phyloP scores from a whole-genome alignment of 345 rosid species.

The Melaleuca alternifolia region DNA sequence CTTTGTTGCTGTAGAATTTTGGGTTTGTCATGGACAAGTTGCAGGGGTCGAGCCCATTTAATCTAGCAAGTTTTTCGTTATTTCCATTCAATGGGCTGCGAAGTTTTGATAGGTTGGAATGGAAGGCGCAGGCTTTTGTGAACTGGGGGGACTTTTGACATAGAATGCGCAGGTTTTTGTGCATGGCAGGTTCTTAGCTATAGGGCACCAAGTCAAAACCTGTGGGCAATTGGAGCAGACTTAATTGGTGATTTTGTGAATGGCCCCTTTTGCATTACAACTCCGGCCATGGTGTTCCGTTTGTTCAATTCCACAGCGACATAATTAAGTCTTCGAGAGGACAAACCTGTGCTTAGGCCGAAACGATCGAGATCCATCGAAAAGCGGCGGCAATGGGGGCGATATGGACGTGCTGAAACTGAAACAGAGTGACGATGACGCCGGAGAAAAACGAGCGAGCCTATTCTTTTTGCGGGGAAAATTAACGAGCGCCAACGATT shows the following conservation, averaged over 20 bases:
- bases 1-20: not conserved
- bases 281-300: not conserved
- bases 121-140: not conserved
- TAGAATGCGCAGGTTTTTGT: not conserved
- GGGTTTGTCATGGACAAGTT: not conserved
- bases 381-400: no score
- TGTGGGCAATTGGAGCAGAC: not conserved
- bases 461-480: not conserved
- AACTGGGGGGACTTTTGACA: no score
- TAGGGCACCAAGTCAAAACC: not conserved
- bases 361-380: not conserved
- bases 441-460: no score
- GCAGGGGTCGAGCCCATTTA: no score
- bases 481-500: not conserved
- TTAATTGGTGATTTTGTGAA: not conserved
- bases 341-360: not conserved
- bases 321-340: not conserved
- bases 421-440: not conserved
- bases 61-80: not conserved
- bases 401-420: no score
- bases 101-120: not conserved
- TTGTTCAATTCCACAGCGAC: not conserved
- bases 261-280: not conserved
- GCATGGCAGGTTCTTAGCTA: not conserved
- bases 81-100: not conserved